These are phyloP conservation scores for Aspergillus proliferans DNA, from an alignment of 2,329 filamentous ascomycete genomes.

Conservation along the genomic window DNA sequence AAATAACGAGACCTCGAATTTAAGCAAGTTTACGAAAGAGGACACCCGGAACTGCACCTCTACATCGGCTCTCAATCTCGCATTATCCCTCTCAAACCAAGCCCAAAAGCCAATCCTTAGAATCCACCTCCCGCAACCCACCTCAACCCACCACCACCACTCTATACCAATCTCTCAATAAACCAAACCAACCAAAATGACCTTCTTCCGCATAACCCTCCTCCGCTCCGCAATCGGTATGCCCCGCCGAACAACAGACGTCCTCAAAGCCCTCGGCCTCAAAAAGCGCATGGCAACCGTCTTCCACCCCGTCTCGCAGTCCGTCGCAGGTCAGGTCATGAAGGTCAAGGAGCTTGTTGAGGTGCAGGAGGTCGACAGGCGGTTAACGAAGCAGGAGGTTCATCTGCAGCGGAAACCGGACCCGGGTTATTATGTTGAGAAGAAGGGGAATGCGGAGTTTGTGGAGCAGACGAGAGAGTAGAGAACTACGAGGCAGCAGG, in stretches of 20 bases:
- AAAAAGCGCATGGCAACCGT: constrained; percentile 79
- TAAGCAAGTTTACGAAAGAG: too few species aligned
- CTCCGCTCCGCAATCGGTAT: constrained; percentile 86
- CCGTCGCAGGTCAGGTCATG: constrained; percentile 85
- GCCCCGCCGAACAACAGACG: constrained; percentile 69
- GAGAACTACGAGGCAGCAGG: not conserved
- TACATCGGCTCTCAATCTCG: too few species aligned
- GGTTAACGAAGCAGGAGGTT: constrained; percentile 62
- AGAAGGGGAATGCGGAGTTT: constrained; percentile 26
- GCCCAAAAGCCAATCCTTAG: not conserved
- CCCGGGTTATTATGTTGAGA: constrained; percentile 74
- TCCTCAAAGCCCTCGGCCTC: constrained; percentile 78
- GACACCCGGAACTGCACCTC: too few species aligned
- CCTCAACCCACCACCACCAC: not conserved
- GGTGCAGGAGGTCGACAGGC: constrained; percentile 67
- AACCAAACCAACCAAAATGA: constrained; percentile 44
- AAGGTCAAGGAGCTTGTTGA: constrained; percentile 87
- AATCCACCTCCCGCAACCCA: not conserved
- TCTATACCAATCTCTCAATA: not conserved
- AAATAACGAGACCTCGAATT: too few species aligned
- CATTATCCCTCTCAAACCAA: too few species aligned
- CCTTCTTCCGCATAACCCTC: constrained; percentile 86
- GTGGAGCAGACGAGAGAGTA: constrained; percentile 11
- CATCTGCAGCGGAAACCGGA: constrained; percentile 67
- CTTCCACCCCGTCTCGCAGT: constrained; percentile 75